Conservation (phyloP, 1,284 basidiomycete species). For the Ustilago tritici region DNA sequence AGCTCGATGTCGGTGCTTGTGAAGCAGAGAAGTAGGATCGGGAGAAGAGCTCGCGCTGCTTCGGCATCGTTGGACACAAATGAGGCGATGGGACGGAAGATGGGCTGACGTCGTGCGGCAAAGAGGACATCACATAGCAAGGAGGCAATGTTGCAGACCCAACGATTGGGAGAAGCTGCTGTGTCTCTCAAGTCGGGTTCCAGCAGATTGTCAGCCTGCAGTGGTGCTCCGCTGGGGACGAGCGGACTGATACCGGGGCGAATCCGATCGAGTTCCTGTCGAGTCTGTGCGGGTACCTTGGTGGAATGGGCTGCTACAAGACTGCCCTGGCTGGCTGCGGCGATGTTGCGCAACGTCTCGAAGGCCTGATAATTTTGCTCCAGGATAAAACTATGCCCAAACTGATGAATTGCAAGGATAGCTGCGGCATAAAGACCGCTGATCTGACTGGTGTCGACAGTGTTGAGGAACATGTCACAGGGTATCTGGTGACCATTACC, state of each 20-base stretch:
- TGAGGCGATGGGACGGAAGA: constrained; percentile 78
- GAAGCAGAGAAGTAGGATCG: constrained; percentile 77
- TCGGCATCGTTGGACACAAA: constrained; percentile 75
- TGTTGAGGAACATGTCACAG: constrained; percentile 8
- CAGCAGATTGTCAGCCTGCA: not conserved
- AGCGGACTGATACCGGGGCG: constrained; percentile 22
- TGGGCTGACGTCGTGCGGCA: constrained; percentile 69
- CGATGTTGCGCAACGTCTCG: constrained; percentile 23
- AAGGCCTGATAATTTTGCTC: constrained; percentile 24
- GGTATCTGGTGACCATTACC: not conserved
- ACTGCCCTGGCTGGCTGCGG: not conserved
- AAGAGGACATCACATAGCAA: constrained; percentile 77
- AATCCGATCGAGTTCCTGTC: constrained; percentile 30
- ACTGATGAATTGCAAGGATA: constrained; percentile 19
- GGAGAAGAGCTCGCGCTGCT: constrained; percentile 79
- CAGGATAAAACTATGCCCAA: constrained; percentile 20
- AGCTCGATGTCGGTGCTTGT: constrained; percentile 14
- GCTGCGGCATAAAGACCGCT: constrained; percentile 16
- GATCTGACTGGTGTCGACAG: constrained; percentile 15
- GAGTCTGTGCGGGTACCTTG: constrained; percentile 6
- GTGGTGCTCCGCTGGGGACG: not conserved
- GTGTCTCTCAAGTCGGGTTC: constrained; percentile 12
- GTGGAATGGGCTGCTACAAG: constrained; percentile 4
- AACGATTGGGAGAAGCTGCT: constrained; percentile 74
- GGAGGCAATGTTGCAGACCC: constrained; percentile 77